Conservation (phyloP, 768 basidiomycete species). For the Amanita inopinata region DNA sequence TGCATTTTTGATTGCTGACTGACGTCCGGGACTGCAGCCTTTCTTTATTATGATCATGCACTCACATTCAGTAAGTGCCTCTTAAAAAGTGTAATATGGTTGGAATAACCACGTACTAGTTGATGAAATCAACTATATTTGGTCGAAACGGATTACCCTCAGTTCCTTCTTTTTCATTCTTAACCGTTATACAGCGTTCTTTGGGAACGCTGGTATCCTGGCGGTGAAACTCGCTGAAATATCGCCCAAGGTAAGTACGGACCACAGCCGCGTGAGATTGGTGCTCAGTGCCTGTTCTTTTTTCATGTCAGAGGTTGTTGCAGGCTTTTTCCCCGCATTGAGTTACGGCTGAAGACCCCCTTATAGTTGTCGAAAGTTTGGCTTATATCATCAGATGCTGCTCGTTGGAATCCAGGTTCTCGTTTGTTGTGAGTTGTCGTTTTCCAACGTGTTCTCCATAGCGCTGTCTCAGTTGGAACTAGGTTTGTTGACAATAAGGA, state of each 20-base stretch:
- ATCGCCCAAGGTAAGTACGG: constrained; percentile 14
- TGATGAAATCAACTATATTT: constrained; percentile 33
- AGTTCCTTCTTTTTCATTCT: constrained; percentile 37
- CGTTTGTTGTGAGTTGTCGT: constrained; percentile 30
- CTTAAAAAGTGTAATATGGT: too few species aligned
- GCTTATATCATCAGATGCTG: constrained; percentile 29
- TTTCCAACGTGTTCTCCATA: background rate
- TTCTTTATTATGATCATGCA: constrained; percentile 30
- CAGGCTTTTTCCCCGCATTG: too few species aligned
- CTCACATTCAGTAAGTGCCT: constrained; percentile 27
- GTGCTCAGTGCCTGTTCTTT: constrained; percentile 8
- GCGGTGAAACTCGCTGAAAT: constrained; percentile 22
- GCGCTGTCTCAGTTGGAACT: background rate
- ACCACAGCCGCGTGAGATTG: constrained; percentile 10
- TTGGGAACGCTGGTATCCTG: constrained; percentile 26
- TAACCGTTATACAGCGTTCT: constrained; percentile 39
- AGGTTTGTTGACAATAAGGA: constrained; percentile 38
- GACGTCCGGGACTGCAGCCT: too few species aligned
- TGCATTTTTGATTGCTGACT: too few species aligned
- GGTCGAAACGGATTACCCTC: constrained; percentile 28
- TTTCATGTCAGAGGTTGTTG: too few species aligned
- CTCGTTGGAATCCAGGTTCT: constrained; percentile 35
- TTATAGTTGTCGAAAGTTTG: constrained; percentile 30
- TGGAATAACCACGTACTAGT: constrained; percentile 14
- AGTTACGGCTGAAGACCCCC: too few species aligned